Conservation (phyloP, 1,284 basidiomycete species). For the Pseudozyma sp. region DNA sequence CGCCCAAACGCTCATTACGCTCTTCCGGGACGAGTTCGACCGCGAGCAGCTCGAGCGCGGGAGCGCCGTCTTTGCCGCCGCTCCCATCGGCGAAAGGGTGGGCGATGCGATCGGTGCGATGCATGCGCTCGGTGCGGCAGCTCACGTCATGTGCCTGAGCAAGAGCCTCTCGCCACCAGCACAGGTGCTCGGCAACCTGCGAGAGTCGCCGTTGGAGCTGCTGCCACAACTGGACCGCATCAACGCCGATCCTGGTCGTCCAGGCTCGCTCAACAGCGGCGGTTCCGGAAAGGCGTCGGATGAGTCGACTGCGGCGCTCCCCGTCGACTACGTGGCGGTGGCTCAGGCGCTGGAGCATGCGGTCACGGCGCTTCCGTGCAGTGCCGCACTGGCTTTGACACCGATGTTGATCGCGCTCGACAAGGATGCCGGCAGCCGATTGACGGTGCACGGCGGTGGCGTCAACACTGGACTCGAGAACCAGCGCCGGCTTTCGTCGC, state of each 20-base stretch:
- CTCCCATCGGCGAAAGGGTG: constrained; percentile 38
- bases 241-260: constrained; percentile 67
- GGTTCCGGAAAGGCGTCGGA: constrained; percentile 17
- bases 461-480: constrained; percentile 35
- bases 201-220: constrained; percentile 68
- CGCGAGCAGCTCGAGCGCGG: constrained; percentile 29
- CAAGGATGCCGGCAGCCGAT: constrained; percentile 71
- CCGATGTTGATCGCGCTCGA: constrained; percentile 88
- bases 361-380: constrained; percentile 78
- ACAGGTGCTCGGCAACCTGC: constrained; percentile 24
- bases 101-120: constrained; percentile 51
- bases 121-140: constrained; percentile 59
- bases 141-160: constrained; percentile 54
- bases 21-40: constrained; percentile 53
- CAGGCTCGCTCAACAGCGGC: constrained; percentile 31
- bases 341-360: constrained; percentile 78
- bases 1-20: constrained; percentile 56
- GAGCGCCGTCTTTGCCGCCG: constrained; percentile 30
- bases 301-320: constrained; percentile 66
- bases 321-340: constrained; percentile 82
- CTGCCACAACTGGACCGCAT: constrained; percentile 72
- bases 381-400: constrained; percentile 80
- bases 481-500: constrained; percentile 74
- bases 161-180: constrained; percentile 54
- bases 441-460: constrained; percentile 64